These are phyloP conservation scores for Colletotrichum chlorophyti DNA, from an alignment of 2,329 filamentous ascomycete species.

Conservation along the genomic window DNA sequence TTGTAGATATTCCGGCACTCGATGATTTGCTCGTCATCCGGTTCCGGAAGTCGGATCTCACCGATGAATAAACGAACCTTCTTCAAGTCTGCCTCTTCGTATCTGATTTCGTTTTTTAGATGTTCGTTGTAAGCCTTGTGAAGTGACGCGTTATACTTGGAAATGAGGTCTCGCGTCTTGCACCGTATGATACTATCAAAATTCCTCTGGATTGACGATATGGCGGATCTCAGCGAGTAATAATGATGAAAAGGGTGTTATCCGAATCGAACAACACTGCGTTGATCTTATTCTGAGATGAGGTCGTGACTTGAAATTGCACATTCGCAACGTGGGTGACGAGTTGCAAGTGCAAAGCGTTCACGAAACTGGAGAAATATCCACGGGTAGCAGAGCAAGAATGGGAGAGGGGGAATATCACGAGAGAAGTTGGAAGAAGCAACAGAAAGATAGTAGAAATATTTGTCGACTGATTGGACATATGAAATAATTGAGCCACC, in stretches of 20 bases:
- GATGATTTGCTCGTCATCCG: not conserved
- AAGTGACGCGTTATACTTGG: slow-evolving; percentile 1
- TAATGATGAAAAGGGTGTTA: slow-evolving; percentile 6
- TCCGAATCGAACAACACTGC: slow-evolving; percentile 8
- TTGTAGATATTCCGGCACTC: slow-evolving; percentile 1
- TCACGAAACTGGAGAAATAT: too few species aligned
- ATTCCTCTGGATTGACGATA: not conserved
- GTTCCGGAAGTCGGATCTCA: not conserved
- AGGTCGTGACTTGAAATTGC: too few species aligned
- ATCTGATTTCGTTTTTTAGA: not conserved
- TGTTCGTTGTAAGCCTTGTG: not conserved
- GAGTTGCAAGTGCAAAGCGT: too few species aligned
- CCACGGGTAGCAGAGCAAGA: too few species aligned
- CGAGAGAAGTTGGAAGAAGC: too few species aligned
- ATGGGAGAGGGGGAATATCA: too few species aligned
- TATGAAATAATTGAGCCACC: too few species aligned
- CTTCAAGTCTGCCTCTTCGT: not conserved
- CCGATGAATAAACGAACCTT: not conserved
- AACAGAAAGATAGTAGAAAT: too few species aligned
- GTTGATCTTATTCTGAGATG: not conserved
- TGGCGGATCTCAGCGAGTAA: not conserved
- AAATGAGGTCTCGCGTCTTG: not conserved
- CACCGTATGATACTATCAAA: not conserved
- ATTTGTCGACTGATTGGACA: too few species aligned
- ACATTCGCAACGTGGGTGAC: too few species aligned